phyloP scores from a whole-genome alignment of 108 stramenopile species.

The Nitzschia inconspicua region DNA sequence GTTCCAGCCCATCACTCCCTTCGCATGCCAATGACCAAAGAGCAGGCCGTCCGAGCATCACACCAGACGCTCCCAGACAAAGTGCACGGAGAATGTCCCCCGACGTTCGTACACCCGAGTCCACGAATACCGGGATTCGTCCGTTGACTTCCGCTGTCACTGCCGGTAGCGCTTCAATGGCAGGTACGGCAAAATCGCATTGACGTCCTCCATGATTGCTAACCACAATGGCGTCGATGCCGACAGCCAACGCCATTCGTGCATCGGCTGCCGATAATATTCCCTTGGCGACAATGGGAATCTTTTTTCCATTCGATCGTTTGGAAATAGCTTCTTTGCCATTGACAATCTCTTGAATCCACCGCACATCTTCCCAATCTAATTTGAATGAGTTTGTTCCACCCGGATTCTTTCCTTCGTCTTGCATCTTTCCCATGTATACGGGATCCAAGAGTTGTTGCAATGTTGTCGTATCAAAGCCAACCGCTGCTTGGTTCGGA shows the following conservation, averaged over 20 bases:
- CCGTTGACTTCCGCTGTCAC: background rate
- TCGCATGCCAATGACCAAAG: constrained; percentile 2
- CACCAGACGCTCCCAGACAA: background rate
- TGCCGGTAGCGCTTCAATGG: constrained; percentile 1
- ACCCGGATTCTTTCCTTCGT: background rate
- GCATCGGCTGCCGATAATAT: background rate
- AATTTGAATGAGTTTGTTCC: background rate
- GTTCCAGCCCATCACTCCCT: background rate
- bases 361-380: background rate
- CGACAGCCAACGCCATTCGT: background rate
- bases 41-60: background rate
- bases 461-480: background rate
- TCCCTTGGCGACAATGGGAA: constrained; percentile 5
- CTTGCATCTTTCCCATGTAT: background rate
- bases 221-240: background rate
- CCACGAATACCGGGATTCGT: background rate
- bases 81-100: background rate
- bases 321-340: no score
- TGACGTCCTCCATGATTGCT: constrained; percentile 6
- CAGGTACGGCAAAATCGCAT: background rate
- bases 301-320: no score
- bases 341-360: background rate
- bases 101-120: background rate
- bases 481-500: background rate
- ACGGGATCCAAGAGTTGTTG: background rate